Base-by-base conservation (phyloP, 306 rosid genomes). In the Oemleria cerasiformis region DNA sequence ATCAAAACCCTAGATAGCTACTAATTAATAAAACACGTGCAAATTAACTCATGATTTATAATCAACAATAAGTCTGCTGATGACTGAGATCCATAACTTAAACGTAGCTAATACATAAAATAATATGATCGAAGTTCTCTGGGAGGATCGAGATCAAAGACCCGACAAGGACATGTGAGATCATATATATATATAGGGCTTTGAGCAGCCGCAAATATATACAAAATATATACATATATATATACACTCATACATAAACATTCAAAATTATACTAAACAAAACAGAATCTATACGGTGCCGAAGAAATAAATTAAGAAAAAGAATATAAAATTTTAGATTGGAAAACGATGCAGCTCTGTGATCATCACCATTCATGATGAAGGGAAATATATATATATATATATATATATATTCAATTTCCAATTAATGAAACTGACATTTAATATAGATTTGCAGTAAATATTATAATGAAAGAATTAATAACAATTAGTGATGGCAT, bases 91-190 rank as follows among this genome's bases (percentile, higher is more conserved):
- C 57, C 4, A 51, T 56, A 56, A 56, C 38, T 56, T 30, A 8
- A 36, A 25, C 4, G 38, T 56, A 23, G 39, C 39, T 23, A 56
- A 56, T 56, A 30, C 62, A 56, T 56, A 5, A 56, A 56, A 56
- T 23, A 23, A 23, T 23, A 56, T 23, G 38, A 30, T 30, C 36
- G 36, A 12, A 56, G 17, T 81, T 79, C 61, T 75, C 73, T 68
- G 66, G 36, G 3, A 30, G 36, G 36, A 30, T 30, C 3, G 36
- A 30, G 36, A 30, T 30, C 36, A 30, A 43, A 80, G 34, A 48
- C 65, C 86, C 68, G 86, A 85, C 86, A 85, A 75, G 47, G 86
- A 68, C 84, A 84, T 80, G 84, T 87, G 89, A 60, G 68, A 60
- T 17, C 6, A 68, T 49, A 38, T 16, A 40, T 5, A 68, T 49